Evolutionary conservation across 352 stramenopile genomes (phyloP).

Genomic region (Phytophthora cryptogea): DNA sequence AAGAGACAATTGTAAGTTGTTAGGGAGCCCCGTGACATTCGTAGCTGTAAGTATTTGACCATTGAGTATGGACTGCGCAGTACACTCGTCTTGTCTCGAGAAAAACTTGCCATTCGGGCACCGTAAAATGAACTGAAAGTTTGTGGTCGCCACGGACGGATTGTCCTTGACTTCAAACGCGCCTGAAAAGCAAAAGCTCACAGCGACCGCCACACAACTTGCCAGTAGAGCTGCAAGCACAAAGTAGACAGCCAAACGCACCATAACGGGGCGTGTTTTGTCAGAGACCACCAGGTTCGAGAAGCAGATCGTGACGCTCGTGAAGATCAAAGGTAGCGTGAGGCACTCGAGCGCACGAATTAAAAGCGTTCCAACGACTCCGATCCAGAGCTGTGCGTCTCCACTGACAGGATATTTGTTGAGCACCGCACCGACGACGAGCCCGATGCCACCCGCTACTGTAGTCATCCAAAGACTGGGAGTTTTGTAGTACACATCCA

Average conservation of each 20-base stretch:
- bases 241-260: slow-evolving; percentile 55
- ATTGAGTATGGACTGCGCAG: slow-evolving; percentile 31
- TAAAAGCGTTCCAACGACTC: slow-evolving; percentile 40
- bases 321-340: slow-evolving; percentile 71
- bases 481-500: slow-evolving; percentile 56
- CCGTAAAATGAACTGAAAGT: slow-evolving; percentile 45
- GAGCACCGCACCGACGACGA: slow-evolving; percentile 41
- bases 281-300: slow-evolving; percentile 57
- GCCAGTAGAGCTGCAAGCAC: slow-evolving; percentile 45
- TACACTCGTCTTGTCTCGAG: slow-evolving; percentile 29
- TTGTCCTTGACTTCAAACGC: slow-evolving; percentile 30
- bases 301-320: slow-evolving; percentile 65
- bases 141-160: slow-evolving; percentile 14
- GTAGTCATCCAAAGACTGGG: slow-evolving; percentile 45
- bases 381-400: slow-evolving; percentile 47
- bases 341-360: slow-evolving; percentile 52
- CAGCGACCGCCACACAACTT: slow-evolving; percentile 40
- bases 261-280: slow-evolving; percentile 53
- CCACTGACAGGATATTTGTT: slow-evolving; percentile 32
- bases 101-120: slow-evolving; percentile 63
- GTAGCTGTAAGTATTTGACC: slow-evolving; percentile 38
- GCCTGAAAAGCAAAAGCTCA: slow-evolving; percentile 40
- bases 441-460: slow-evolving; percentile 38
- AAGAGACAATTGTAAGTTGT: slow-evolving; percentile 30
- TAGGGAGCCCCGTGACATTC: slow-evolving; percentile 56